Base-by-base conservation (phyloP, 2,329 filamentous ascomycete genomes). In the Stenocarpella maydis region DNA sequence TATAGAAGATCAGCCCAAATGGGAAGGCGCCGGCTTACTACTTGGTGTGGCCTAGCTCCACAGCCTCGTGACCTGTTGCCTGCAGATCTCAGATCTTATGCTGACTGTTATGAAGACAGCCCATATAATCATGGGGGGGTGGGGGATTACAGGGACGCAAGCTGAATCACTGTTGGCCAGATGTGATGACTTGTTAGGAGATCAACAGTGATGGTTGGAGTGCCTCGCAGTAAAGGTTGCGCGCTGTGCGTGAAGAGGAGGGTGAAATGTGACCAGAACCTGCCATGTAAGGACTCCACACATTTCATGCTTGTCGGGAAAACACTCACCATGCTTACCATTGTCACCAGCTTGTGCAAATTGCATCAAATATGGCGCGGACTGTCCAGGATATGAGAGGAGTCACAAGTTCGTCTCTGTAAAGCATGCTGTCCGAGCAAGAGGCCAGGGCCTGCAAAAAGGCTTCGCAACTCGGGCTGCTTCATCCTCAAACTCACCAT, bases 201-300 rank as follows among this genome's bases (percentile, higher is more conserved):
- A 19, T 31, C 34, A 52, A 49, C 24, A 39, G 26, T 41, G 15
- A 80, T 81, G 80, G 80, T 80, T 55, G 80, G 81, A 28, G 77
- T 81, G 39, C 78, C 79, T 63, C 77, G 79, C 50, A 81, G 77
- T 72, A 79, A 74, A n/a, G 75, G 75, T 71, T 83, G 82, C 73
- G 76, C 77, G 66, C 75, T 82, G 47, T 82, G 81, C 74, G 77
- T 80, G 69, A 80, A 78, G 74, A 77, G 81, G 67, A 78, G 78
- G 58, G 78, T 82, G 69, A 81, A 83, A 77, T 86, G 84, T 71
- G 84, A 86, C 73, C 79, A 84, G 74, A 75, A 72, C 26, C 79
- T 77, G 14, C 84, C 83, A 14, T 76, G 74, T 65, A 63, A 15
- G 58, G 24, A 24, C 43, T 14, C 26, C 15, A 17, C n/a, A n/a